Percentiles rank a stretch among this genome's conserved stretches.
Evolutionary conservation across 345 rosid species (phyloP).

Genomic region (Citrus cavaleriei): DNA sequence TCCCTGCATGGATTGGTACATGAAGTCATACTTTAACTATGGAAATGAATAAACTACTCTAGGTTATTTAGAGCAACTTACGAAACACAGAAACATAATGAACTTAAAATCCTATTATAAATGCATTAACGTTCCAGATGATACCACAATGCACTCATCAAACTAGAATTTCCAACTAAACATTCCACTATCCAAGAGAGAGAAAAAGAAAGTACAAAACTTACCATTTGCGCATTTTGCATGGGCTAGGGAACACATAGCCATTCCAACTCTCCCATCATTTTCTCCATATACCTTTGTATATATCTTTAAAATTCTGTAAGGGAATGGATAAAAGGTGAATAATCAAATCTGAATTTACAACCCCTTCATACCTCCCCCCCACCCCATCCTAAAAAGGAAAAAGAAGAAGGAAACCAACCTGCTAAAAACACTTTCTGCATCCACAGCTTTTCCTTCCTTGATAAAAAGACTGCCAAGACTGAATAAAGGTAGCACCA

Average conservation of each 20-base stretch:
- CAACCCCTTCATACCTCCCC: neutral
- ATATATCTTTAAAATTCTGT: slow-evolving; percentile 65
- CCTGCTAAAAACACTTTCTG: slow-evolving; percentile 64
- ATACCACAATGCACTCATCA: neutral
- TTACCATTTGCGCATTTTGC: slow-evolving; percentile 76
- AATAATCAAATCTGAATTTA: slow-evolving; percentile 14
- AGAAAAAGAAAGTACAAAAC: slow-evolving; percentile 2
- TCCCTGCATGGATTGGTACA: slow-evolving; percentile 43
- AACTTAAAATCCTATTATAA: neutral
- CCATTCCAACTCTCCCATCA: slow-evolving; percentile 82
- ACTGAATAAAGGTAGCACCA: slow-evolving; percentile 60
- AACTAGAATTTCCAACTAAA: neutral
- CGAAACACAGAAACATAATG: neutral
- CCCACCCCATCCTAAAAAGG: neutral
- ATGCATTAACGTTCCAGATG: neutral
- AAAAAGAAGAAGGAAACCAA: slow-evolving; percentile 9
- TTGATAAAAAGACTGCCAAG: slow-evolving; percentile 74
- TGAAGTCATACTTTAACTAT: slow-evolving; percentile 5
- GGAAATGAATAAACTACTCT: neutral
- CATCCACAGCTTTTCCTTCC: slow-evolving; percentile 65
- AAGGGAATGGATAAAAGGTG: neutral
- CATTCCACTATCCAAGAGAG: neutral
- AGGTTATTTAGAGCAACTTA: neutral
- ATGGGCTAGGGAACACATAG: slow-evolving; percentile 76
- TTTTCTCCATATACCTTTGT: slow-evolving; percentile 54